Conservation (phyloP, 306 rosid genomes). For the Sindora glabra region DNA sequence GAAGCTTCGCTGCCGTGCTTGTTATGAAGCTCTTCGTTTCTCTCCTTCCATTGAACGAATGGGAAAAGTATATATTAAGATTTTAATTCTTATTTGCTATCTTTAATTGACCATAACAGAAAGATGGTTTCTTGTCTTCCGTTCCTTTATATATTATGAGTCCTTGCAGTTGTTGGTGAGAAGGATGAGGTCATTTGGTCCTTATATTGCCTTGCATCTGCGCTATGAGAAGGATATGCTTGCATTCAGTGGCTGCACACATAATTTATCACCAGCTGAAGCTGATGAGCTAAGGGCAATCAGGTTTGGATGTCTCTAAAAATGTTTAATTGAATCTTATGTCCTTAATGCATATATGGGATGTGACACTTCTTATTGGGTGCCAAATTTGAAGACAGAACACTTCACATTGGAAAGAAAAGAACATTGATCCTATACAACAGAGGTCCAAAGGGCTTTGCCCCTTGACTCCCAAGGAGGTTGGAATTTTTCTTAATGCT, state of each 20-base stretch:
- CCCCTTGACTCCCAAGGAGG: constrained; percentile 94
- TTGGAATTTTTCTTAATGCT: constrained; percentile 76
- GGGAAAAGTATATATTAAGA: constrained; percentile 67
- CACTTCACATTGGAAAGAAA: constrained; percentile 81
- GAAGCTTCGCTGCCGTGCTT: constrained; percentile 89
- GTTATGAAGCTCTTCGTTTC: constrained; percentile 81
- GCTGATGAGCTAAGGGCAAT: constrained; percentile 65
- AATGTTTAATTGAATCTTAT: constrained; percentile 4
- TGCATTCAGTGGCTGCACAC: constrained; percentile 94
- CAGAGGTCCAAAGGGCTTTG: constrained; percentile 83
- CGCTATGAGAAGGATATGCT: constrained; percentile 98
- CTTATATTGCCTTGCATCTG: constrained; percentile 77
- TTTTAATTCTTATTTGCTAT: constrained; percentile 18
- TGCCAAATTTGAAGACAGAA: constrained; percentile 47
- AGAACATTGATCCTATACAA: constrained; percentile 64
- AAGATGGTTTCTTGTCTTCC: neutral
- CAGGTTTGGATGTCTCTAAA: constrained; percentile 47
- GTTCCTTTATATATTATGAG: neutral
- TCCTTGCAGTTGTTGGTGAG: constrained; percentile 56
- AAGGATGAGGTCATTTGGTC: constrained; percentile 86
- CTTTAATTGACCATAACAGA: neutral
- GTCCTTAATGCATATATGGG: neutral
- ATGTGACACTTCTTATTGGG: constrained; percentile 9
- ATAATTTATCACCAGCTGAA: constrained; percentile 55
- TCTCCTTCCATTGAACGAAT: constrained; percentile 72